Conservation (phyloP, 164 flowering plant species). For the Chimonanthus praecox region DNA sequence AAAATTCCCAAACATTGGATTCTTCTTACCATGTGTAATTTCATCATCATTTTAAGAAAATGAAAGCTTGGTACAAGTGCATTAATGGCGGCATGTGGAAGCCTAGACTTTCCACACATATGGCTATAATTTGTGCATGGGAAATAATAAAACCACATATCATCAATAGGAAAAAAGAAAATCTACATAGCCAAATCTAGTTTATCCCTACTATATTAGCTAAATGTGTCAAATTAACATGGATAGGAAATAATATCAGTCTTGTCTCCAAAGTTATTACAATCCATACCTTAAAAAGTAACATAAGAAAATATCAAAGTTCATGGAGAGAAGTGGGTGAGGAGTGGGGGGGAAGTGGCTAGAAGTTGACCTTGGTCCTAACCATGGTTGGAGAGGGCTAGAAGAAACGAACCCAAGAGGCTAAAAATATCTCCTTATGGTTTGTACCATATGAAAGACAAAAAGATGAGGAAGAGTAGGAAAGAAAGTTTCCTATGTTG, state of each 20-base stretch:
- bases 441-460: conserved; percentile 7
- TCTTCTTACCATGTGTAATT: too few relatives aligned
- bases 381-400: conserved; percentile 13
- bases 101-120: too few relatives aligned
- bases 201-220: conserved; percentile 7
- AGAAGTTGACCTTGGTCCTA: conserved; percentile 10
- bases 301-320: conserved; percentile 1
- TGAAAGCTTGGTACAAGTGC: too few relatives aligned
- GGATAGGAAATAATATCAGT: background rate
- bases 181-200: conserved; percentile 5
- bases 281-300: background rate
- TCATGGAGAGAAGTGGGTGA: background rate
- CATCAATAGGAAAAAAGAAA: too few relatives aligned
- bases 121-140: background rate
- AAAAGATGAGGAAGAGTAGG: background rate
- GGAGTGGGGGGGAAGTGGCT: background rate
- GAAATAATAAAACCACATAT: background rate
- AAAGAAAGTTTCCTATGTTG: conserved; percentile 5
- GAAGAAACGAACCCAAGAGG: conserved; percentile 54
- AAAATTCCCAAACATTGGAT: too few relatives aligned
- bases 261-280: conserved; percentile 11
- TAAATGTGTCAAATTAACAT: conserved; percentile 1
- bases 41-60: too few relatives aligned
- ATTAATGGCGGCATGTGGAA: too few relatives aligned
- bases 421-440: conserved; percentile 54